Evolutionary conservation across 805 yeast species (phyloP), one percentile per base, ranked within the genome.

Genomic region (Clavispora vitiphila): DNA sequence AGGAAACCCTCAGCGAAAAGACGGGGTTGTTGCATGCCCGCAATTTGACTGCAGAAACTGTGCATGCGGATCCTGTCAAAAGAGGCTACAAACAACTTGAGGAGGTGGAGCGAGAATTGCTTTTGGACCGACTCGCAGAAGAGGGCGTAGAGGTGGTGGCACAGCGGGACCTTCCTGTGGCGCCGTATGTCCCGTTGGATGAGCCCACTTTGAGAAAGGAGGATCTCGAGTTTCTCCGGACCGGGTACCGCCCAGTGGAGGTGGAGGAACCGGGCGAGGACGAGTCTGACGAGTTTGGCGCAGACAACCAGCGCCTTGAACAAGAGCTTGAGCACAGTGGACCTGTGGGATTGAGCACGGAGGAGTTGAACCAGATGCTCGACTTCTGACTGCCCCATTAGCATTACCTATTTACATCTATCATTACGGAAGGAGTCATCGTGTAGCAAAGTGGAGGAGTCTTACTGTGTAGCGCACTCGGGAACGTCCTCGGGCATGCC

Each of bases 121-220:
- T 50, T n/a, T 29, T 29, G 20, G 57, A 56, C 22, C 44, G 44
- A 12, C 42, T 58, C 36, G 55, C 56, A 4, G 56, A 55, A 30
- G 59, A 61, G 26, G 61, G 61, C 39, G 62, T 79, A n/a, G 86
- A 80, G 46, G 55, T 57, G 31, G 71, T 70, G 18, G 76, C 83
- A 5, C 55, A 58, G 18, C 56, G 53, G 26, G 39, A 24, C 20
- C 19, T 42, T 5, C 72, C 67, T 18, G 47, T 41, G 5, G 29
- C 29, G 19, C 31, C n/a, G 11, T 46, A 42, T 16, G 36, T 41
- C 4, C 44, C 51, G 2, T 35, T 38, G 10, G 55, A 48, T 14
- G 21, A 34, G 6, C 38, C 47, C 15, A 83, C 20, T 50, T 62
- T 46, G 71, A 69, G 41, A 21, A 27, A 42, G 18, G 29, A 22